These are phyloP conservation scores for Marasmius oreades DNA, from an alignment of 1,284 basidiomycete genomes.

Conservation along the genomic window DNA sequence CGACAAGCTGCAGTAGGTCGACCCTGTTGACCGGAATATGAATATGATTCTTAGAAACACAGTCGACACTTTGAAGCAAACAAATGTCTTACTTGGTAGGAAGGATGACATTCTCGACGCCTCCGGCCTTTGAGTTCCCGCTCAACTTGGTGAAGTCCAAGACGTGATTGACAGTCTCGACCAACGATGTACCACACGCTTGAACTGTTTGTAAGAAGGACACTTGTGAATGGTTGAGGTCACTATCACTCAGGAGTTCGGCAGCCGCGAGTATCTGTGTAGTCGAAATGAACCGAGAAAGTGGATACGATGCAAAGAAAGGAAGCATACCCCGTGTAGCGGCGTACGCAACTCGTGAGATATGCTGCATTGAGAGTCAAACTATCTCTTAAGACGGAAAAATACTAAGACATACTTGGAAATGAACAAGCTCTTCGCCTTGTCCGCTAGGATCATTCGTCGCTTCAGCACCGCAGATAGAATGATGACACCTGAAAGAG, in stretches of 20 bases:
- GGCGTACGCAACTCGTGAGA: constrained; percentile 93
- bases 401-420: constrained; percentile 63
- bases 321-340: constrained; percentile 67
- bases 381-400: constrained; percentile 13
- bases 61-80: constrained; percentile 7
- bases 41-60: constrained; percentile 6
- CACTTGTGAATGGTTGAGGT: constrained; percentile 75
- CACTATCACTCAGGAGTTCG: constrained; percentile 82
- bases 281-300: constrained; percentile 13
- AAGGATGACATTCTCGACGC: constrained; percentile 70
- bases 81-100: constrained; percentile 51
- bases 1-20: constrained; percentile 87
- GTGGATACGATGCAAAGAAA: not conserved
- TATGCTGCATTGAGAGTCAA: constrained; percentile 52
- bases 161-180: constrained; percentile 93
- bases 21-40: constrained; percentile 45
- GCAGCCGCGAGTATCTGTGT: constrained; percentile 82
- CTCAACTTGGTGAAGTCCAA: constrained; percentile 95
- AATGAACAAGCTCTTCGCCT: constrained; percentile 87
- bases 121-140: constrained; percentile 77
- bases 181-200: constrained; percentile 81
- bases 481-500: constrained; percentile 77
- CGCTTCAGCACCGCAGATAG: constrained; percentile 91
- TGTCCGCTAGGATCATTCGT: constrained; percentile 92
- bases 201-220: constrained; percentile 89